A percentile compares a stretch with the other conserved stretches of the same genome.
Conservation (phyloP, 352 stramenopile genomes). For the Labyrinthula sp. region DNA sequence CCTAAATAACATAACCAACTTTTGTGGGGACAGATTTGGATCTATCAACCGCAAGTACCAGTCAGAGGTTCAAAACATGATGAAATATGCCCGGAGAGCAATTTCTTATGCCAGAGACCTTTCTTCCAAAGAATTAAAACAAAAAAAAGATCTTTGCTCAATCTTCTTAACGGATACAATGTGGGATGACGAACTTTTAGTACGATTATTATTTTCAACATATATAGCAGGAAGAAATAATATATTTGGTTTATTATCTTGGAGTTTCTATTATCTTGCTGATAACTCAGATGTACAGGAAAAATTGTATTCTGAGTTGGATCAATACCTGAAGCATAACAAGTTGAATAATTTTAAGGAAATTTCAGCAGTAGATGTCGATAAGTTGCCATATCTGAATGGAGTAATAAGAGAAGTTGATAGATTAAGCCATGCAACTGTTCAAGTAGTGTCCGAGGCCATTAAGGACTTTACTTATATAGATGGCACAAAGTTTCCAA, state of each 20-base stretch:
- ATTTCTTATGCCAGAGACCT: too few species aligned
- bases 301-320: slow-evolving; percentile 6
- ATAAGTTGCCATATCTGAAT: slow-evolving; percentile 30
- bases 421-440: slow-evolving; percentile 17
- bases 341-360: slow-evolving; percentile 16
- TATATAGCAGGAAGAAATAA: slow-evolving; percentile 53
- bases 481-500: slow-evolving; percentile 10
- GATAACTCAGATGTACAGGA: slow-evolving; percentile 40
- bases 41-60: too few species aligned
- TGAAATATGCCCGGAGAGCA: too few species aligned
- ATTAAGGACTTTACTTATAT: slow-evolving; percentile 9
- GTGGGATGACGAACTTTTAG: too few species aligned
- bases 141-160: too few species aligned
- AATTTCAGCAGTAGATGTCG: slow-evolving; percentile 24
- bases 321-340: background rate
- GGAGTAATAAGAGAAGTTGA: slow-evolving; percentile 32
- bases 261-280: slow-evolving; percentile 45
- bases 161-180: too few species aligned
- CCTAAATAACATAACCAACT: too few species aligned
- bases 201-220: too few species aligned
- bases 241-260: slow-evolving; percentile 45
- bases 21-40: too few species aligned
- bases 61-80: too few species aligned
- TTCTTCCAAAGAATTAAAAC: too few species aligned
- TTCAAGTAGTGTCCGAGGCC: slow-evolving; percentile 8